Evolutionary conservation across 495 filamentous ascomycete species (phyloP).

Genomic region (Aspergillus panamensis): DNA sequence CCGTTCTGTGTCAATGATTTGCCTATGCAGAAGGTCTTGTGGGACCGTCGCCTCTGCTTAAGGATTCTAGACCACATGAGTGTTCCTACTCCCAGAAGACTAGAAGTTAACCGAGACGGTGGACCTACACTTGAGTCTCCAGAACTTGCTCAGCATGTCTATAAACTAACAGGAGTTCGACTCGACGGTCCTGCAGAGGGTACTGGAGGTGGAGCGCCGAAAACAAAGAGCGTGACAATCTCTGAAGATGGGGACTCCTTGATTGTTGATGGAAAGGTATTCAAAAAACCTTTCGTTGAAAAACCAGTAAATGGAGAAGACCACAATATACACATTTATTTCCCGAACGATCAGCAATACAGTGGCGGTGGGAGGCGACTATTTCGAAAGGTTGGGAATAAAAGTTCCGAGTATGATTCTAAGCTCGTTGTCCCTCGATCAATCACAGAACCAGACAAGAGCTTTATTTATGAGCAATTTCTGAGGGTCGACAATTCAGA

Average conservation of each 20-base stretch:
- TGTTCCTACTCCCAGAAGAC: conserved; percentile 79
- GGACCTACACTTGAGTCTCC: conserved; percentile 73
- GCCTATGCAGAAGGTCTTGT: conserved; percentile 96
- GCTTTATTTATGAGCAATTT: conserved; percentile 96
- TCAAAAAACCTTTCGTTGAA: conserved; percentile 95
- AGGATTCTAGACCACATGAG: conserved; percentile 81
- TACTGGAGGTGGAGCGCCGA: conserved; percentile 56
- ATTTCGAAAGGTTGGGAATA: conserved; percentile 96
- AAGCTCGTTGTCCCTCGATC: conserved; percentile 70
- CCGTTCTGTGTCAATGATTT: conserved; percentile 97
- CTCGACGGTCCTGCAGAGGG: conserved; percentile 74
- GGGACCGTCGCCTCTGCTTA: conserved; percentile 90
- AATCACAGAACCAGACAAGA: conserved; percentile 70
- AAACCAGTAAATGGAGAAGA: conserved; percentile 98
- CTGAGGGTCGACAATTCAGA: conserved; percentile 93
- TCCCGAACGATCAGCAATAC: conserved; percentile 65
- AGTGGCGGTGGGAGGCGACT: conserved; percentile 87
- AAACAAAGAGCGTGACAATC: conserved; percentile 67
- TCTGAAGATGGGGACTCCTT: conserved; percentile 82
- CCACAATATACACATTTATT: conserved; percentile 98
- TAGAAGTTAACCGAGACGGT: conserved; percentile 95
- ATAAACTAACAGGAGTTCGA: conserved; percentile 71
- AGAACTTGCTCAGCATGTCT: conserved; percentile 74
- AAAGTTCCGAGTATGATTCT: conserved; percentile 89
- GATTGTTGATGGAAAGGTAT: conserved; percentile 73